A percentile compares a stretch with the other conserved stretches of the same genome.
phyloP scores from a whole-genome alignment of 306 rosid species.

The Vigna angularis region DNA sequence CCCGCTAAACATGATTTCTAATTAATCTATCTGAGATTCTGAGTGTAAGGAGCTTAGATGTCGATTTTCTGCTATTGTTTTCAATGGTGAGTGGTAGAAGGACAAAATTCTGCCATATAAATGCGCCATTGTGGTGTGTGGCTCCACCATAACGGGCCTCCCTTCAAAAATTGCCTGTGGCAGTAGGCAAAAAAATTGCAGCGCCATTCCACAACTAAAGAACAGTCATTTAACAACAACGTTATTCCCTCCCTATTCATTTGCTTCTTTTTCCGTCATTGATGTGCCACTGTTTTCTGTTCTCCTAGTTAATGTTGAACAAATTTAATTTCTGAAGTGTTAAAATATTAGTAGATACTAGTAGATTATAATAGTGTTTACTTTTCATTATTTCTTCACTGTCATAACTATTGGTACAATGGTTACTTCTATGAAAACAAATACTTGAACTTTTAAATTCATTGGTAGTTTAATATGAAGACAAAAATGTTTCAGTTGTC shows the following conservation, averaged over 20 bases:
- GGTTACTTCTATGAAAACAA: conserved; percentile 2
- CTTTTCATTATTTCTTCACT: conserved; percentile 31
- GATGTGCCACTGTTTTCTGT: conserved; percentile 22
- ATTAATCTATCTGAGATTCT: conserved; percentile 3
- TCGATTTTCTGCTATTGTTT: neutral
- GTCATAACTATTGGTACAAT: neutral
- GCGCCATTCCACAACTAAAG: neutral
- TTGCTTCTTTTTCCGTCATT: neutral
- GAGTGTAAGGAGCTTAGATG: neutral
- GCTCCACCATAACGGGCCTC: neutral
- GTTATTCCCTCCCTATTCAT: neutral
- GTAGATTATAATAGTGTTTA: neutral
- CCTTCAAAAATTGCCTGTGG: neutral
- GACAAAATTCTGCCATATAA: too few species aligned
- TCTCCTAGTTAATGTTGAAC: conserved; percentile 16
- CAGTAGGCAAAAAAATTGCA: neutral
- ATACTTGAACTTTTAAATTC: neutral
- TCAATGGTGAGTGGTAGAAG: neutral
- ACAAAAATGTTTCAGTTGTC: neutral
- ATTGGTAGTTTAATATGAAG: neutral
- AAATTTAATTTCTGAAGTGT: conserved; percentile 26
- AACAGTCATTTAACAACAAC: neutral
- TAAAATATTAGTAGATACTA: neutral
- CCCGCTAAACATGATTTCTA: conserved; percentile 16
- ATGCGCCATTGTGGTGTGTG: neutral